phyloP scores from a whole-genome alignment of 306 rosid species.

The Luffa acutangula region DNA sequence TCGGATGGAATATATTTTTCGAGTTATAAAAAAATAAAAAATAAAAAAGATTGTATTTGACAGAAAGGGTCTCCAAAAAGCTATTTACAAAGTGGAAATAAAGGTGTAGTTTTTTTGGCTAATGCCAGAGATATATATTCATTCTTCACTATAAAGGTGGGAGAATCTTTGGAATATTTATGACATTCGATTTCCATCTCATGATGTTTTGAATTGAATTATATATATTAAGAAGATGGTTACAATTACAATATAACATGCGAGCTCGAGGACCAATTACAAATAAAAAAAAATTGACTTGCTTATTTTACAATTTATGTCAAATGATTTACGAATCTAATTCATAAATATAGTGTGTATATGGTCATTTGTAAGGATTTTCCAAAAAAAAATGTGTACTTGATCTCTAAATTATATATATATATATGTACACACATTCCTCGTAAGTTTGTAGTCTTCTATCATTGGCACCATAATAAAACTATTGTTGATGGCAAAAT shows the following conservation, averaged over 20 bases:
- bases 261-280: not conserved
- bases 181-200: not conserved
- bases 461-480: no score
- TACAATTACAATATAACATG: not conserved
- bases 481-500: no score
- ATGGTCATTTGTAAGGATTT: no score
- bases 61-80: not conserved
- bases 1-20: not conserved
- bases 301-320: not conserved
- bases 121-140: not conserved
- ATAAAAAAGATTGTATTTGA: not conserved
- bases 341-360: not conserved
- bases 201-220: not conserved
- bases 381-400: no score
- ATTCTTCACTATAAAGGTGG: not conserved
- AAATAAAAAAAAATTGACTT: not conserved
- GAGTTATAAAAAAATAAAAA: not conserved
- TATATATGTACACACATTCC: no score
- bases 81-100: not conserved
- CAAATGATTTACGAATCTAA: not conserved
- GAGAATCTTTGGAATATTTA: not conserved
- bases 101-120: not conserved
- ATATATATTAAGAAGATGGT: not conserved
- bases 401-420: no score
- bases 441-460: no score